Evolutionary conservation across 371 early-diverging fungal genomes (phyloP), one percentile per base, ranked within the genome.

Genomic region (Mortierella sp.): DNA sequence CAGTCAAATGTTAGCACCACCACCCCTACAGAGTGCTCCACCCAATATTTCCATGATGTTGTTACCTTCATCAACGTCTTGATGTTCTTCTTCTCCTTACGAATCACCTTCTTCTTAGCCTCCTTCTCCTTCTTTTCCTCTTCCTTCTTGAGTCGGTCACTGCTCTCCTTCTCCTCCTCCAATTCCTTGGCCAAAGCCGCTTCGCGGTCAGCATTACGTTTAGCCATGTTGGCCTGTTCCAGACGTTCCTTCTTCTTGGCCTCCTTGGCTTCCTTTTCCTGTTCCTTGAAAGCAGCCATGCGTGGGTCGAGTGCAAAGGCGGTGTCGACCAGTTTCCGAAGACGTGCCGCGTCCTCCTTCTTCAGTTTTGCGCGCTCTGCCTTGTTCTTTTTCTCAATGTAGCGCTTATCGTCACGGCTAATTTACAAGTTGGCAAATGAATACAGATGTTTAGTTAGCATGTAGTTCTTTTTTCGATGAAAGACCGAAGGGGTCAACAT

Each of bases 351-450:
- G 86, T 99, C 99, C 89, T 99, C 98, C 91, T 97, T 98, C 95
- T 99, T 99, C 76, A 90, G 92, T 81, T 95, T 95, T 58, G 95
- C 92, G 68, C 99, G 95, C 84, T 95, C 96, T 80, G 96, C 95
- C 90, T 94, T 94, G 94, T 99, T 99, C 94, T 98, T 97, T 83
- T 94, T 91, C 84, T 99, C 99, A 74, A 97, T 89, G 84, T 94
- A 97, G 72, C 99, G 95, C 93, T 97, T 97, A 83, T 99, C 96
- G 82, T 99, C 99, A 80, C 99, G 97, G 92, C 89, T 89, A 76
- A 5, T 77, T 21, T 8, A n/a, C 21, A 77, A 24, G n/a, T 58
- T 2, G 48, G 9, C 24, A 60, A 70, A 68, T 4, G 34, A 68
- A 54, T 21, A 58, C 16, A 28, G 7, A 14, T 48, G 45, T 4